Evolutionary conservation across 1,139 yeast genomes (phyloP), one percentile per base, ranked within the genome.

Genomic region (Candida freyschussii): DNA sequence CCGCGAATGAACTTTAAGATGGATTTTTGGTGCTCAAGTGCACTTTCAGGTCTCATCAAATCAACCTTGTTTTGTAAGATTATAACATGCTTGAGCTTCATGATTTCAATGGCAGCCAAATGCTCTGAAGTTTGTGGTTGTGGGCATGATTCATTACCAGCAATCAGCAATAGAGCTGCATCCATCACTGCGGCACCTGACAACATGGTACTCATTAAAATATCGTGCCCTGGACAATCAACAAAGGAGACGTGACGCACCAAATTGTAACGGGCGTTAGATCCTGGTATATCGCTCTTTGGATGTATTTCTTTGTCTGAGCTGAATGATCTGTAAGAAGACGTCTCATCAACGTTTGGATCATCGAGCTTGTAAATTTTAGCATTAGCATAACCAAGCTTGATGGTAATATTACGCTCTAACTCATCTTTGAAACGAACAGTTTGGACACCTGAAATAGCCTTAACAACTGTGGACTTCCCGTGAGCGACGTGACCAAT

Each of bases 161-260:
- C 99, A 60, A 93, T 81, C 50, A 93, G 74, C 55, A 93, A 69
- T 44, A 93, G 70, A 11, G 99, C 99, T 38, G 98, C 99, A 64
- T 93, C 99, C 99, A 93, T 93, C 49, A 93, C 98, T 12, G 99
- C 99, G 25, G 99, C 99, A 60, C 99, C 99, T 31, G 97, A 89
- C 76, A 93, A 80, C 99, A 93, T 93, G 50, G 98, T 93, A 74
- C 97, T 87, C 98, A 93, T 93, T 62, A 93, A 80, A 70, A 93
- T 91, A 72, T 93, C 99, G 84, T 93, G 99, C 61, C 98, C 99
- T 40, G 99, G 99, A 70, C 98, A 93, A 71, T 93, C 99, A 41
- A 93, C 98, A 54, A 93, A 93, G 7, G 96, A 87, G 36, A 93
- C 98, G 59, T 93, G 99, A 65, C 99, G 86, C 31, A 87, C 78